Evolutionary conservation across 495 filamentous ascomycete genomes (phyloP), one percentile per base, ranked within the genome.

Genomic region (Neurospora tetrasperma): DNA sequence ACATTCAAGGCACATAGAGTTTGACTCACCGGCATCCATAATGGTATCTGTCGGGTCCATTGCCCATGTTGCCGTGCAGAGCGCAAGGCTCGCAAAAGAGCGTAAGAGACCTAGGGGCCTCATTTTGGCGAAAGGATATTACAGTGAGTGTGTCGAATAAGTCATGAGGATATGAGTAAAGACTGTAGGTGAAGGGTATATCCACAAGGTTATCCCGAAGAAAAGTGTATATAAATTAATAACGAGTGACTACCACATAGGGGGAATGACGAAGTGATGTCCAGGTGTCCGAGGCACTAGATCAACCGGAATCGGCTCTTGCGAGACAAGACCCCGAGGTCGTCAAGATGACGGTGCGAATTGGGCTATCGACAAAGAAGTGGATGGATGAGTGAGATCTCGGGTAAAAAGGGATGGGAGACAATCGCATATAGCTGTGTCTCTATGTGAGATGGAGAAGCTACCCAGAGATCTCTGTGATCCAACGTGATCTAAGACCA

Each of bases 61-160:
- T 69, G 39, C 70, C 54, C 70, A 71, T 42, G 73, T 48, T 31
- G 48, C 41, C 44, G 44, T 74, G 70, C 70, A 74, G 70, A 74
- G 70, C 73, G 73, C 73, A 69, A 74, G 70, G 70, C 73, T 71
- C 73, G 54, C 38, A 35, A 74, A 69, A 8, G 70, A 74, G 70
- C 70, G 73, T 46, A 72, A 59, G 70, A 74, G 73, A 69, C 73
- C 73, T 14, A 71, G 41, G 7, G 73, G 31, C 54, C 70, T 74
- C 73, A 74, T 74, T 18, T 23, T 72, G 70, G 31, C 27, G 23
- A 71, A 66, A 41, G 5, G 18, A 10, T 27, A 27, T 69, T 23
- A 71, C 39, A 69, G 42, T 23, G 66, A 70, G 16, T 27, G 73
- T 68, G 69, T 42, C 23, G 35, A 62, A 44, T 20, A 74, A 71